Base-by-base conservation (phyloP, 306 rosid genomes). In the Crataegus laevigata region DNA sequence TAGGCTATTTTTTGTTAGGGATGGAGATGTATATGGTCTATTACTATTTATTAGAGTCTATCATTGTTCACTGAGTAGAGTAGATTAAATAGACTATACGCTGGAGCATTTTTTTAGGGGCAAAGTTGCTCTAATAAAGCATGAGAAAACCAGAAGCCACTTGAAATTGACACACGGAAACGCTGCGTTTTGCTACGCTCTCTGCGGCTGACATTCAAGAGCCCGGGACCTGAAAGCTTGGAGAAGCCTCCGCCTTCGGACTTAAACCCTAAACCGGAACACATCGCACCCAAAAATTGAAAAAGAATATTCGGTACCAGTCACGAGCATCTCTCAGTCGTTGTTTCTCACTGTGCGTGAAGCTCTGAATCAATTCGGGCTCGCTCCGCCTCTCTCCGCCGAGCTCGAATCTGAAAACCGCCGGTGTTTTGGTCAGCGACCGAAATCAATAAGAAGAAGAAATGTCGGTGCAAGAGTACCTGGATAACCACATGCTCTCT, bases 391-490 rank as follows among this genome's bases (percentile, higher is more conserved):
- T 50, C 55, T 51, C n/a, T 14, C 57, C 57, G 57, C 21, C 57
- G n/a, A 51, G 57, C 57, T 55, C 1, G n/a, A n/a, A 55, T 19
- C 66, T 14, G 36, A 30, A 63, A 18, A 30, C 68, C 21, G 29
- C 66, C 36, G 8, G 1, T 14, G 66, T 60, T 60, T 60, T 4
- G 10, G 36, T 26, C 36, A 1, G 34, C 9, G 32, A 60, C 26
- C 62, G 66, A 25, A 30, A 14, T 75, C 0, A 3, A 65, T 4
- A 67, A 78, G 67, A 79, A 71, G 78, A 70, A 69, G 79, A 68
- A 79, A 91, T 94, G 98, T 87, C 97, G 50, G 98, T 94, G 28
- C 96, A 94, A 77, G 96, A 91, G 60, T 94, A 90, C 76, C 86
- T 94, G 26, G 96, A 94, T 17, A 87, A 87, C 74, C 90, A 87